Evolutionary conservation across 1,284 basidiomycete species (phyloP).

Genomic region (Phellopilus nigrolimitatus): DNA sequence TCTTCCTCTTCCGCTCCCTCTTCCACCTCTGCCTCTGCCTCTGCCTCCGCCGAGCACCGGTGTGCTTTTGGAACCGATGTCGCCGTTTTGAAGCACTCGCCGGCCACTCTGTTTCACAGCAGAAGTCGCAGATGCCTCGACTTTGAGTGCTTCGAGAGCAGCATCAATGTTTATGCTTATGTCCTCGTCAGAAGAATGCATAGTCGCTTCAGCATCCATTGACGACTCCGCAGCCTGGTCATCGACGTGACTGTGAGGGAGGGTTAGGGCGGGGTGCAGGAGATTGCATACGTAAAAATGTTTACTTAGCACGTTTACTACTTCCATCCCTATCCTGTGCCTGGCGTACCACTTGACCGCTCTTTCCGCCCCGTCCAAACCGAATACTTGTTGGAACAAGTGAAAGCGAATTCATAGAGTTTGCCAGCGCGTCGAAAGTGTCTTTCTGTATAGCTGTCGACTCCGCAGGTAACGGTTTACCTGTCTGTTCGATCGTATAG

Average conservation of each 20-base stretch:
- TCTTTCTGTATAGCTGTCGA: slow-evolving; percentile 21
- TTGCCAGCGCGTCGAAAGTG: slow-evolving; percentile 41
- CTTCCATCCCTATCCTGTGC: background rate
- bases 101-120: background rate
- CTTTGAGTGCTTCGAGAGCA: slow-evolving; percentile 16
- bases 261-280: background rate
- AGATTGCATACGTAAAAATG: background rate
- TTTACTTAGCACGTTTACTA: background rate
- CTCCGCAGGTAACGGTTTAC: background rate
- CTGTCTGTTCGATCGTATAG: background rate
- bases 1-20: slow-evolving; percentile 6
- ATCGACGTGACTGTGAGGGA: background rate
- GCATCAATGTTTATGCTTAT: slow-evolving; percentile 20
- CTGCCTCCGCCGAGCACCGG: slow-evolving; percentile 3
- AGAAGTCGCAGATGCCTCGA: slow-evolving; percentile 7
- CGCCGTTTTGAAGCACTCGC: background rate
- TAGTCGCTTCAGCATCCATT: background rate
- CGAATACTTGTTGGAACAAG: slow-evolving; percentile 64
- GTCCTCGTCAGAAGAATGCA: background rate
- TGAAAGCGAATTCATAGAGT: slow-evolving; percentile 52
- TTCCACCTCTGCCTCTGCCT: slow-evolving; percentile 10
- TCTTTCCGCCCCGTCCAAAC: slow-evolving; percentile 58
- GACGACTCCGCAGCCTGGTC: background rate
- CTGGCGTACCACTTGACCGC: slow-evolving; percentile 24
- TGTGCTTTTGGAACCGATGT: no score